Conservation (phyloP, 1,284 basidiomycete species). For the Ceratobasidium sp. region DNA sequence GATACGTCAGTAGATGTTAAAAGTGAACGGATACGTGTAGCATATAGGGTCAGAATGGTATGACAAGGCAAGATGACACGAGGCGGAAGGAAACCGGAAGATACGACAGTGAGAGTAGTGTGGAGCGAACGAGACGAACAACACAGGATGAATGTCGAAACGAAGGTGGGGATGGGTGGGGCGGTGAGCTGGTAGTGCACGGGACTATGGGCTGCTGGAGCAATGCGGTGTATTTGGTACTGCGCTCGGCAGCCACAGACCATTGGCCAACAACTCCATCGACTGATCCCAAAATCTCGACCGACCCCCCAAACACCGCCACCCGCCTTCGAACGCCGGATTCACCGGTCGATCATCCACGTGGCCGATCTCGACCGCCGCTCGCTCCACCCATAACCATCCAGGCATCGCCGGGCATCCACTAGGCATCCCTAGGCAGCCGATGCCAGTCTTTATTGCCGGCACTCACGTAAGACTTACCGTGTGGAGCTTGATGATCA, state of each 20-base stretch:
- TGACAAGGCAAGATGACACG: slow-evolving; percentile 26
- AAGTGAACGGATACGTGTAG: slow-evolving; percentile 13
- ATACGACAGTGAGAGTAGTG: not conserved
- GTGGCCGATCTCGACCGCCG: not conserved
- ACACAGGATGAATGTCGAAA: slow-evolving; percentile 15
- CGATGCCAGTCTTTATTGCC: not conserved
- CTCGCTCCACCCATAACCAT: slow-evolving; percentile 15
- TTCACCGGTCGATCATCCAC: slow-evolving; percentile 29
- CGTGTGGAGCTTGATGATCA: slow-evolving; percentile 20
- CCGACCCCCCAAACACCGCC: slow-evolving; percentile 16
- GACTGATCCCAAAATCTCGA: slow-evolving; percentile 3
- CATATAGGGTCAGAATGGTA: slow-evolving; percentile 7
- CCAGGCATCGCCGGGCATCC: not conserved
- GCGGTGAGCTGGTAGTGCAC: not conserved
- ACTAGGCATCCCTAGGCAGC: not conserved
- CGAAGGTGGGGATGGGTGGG: slow-evolving; percentile 8
- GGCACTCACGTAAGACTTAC: slow-evolving; percentile 17
- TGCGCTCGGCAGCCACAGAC: slow-evolving; percentile 4
- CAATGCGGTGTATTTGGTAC: slow-evolving; percentile 2
- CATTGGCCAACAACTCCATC: not conserved
- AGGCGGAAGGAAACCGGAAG: slow-evolving; percentile 27
- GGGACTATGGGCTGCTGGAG: not conserved
- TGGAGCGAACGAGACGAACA: not conserved
- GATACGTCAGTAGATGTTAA: slow-evolving; percentile 17
- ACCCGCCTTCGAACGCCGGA: slow-evolving; percentile 22